phyloP scores from a whole-genome alignment of 148 eudicot genomes.

The Heliosperma pusillum region DNA sequence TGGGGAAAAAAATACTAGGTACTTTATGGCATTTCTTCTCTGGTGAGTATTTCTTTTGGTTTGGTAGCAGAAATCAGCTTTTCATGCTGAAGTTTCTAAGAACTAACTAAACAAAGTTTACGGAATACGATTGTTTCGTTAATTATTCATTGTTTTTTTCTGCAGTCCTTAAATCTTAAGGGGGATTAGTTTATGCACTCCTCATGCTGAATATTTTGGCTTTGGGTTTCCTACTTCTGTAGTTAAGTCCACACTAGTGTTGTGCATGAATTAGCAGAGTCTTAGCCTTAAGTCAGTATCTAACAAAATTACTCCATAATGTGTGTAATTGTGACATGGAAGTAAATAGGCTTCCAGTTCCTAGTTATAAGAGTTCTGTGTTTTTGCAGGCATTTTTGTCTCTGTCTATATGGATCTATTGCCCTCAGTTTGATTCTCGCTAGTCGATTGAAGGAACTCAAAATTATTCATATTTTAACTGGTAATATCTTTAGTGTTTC shows the following conservation, averaged over 20 bases:
- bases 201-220: not conserved
- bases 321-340: not conserved
- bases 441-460: constrained; percentile 75
- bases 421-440: constrained; percentile 81
- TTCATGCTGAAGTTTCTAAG: not conserved
- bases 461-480: constrained; percentile 66
- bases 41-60: constrained; percentile 55
- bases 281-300: not conserved
- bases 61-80: not conserved
- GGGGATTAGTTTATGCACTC: not conserved
- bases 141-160: not conserved
- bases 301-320: not conserved
- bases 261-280: not conserved
- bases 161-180: not conserved
- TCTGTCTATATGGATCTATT: constrained; percentile 81
- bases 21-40: constrained; percentile 81
- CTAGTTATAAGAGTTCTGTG: constrained; percentile 11
- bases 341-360: constrained; percentile 10
- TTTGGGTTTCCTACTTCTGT: not conserved
- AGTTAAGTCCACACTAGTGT: not conserved
- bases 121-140: not conserved
- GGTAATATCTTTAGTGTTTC: constrained; percentile 40
- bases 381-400: constrained; percentile 83
- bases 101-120: not conserved
- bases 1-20: constrained; percentile 89